A percentile compares a stretch with the other conserved stretches of the same genome.
phyloP scores from a whole-genome alignment of 495 filamentous ascomycete genomes.

The Podospora anserina region DNA sequence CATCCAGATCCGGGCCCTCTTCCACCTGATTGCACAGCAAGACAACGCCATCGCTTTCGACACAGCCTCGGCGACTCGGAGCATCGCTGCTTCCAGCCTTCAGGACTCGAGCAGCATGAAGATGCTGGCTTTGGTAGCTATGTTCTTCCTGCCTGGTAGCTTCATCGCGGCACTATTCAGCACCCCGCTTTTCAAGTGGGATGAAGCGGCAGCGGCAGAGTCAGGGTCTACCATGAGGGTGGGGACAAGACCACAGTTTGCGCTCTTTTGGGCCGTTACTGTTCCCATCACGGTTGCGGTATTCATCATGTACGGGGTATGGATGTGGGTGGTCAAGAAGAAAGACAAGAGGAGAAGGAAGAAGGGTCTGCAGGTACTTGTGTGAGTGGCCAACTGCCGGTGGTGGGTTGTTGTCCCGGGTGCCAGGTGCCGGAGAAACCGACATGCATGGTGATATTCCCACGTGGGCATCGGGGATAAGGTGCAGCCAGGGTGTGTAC shows the following conservation, averaged over 20 bases:
- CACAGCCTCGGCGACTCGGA: conserved; percentile 28
- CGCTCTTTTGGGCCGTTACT: conserved; percentile 31
- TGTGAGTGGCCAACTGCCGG: background rate
- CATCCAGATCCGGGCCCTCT: conserved; percentile 32
- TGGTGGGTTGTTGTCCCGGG: too few species aligned
- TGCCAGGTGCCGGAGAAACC: background rate
- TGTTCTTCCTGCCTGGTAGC: conserved; percentile 53
- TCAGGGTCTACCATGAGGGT: conserved; percentile 12
- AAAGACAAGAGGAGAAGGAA: conserved; percentile 17
- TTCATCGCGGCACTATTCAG: conserved; percentile 43
- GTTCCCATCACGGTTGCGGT: conserved; percentile 26
- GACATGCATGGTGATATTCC: background rate
- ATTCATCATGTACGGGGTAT: conserved; percentile 29
- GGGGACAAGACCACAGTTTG: conserved; percentile 27
- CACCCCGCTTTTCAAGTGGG: conserved; percentile 30
- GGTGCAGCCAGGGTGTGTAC: background rate
- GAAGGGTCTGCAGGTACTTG: background rate
- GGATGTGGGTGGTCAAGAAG: conserved; percentile 26
- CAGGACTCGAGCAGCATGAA: conserved; percentile 52
- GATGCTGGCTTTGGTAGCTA: conserved; percentile 51
- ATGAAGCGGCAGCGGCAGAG: conserved; percentile 7
- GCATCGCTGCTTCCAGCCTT: conserved; percentile 43
- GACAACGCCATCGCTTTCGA: conserved; percentile 33
- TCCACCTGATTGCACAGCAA: conserved; percentile 34
- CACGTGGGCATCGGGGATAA: background rate